phyloP scores from a whole-genome alignment of 2,329 filamentous ascomycete genomes.

The Calonectria pteridis region DNA sequence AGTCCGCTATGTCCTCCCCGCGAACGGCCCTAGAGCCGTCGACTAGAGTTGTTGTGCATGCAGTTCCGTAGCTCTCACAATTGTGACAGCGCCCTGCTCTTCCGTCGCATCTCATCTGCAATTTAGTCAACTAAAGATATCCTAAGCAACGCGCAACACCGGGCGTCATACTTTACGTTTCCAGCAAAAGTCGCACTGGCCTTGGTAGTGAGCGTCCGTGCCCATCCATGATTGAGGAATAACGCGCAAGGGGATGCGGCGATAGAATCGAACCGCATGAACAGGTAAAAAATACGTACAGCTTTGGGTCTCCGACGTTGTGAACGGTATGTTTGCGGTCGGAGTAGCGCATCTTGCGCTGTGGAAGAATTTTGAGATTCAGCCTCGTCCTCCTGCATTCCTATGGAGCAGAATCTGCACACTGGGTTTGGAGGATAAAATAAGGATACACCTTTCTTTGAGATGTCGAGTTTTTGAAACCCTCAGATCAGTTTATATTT shows the following conservation, averaged over 20 bases:
- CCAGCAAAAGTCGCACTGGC: constrained; percentile 4
- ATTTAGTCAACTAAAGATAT: neutral
- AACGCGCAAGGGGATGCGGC: neutral
- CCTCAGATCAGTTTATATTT: neutral
- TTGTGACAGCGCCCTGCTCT: neutral
- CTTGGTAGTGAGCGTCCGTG: neutral
- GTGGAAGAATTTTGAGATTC: neutral
- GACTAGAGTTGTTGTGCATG: neutral
- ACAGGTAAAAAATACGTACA: neutral
- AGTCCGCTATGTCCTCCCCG: neutral
- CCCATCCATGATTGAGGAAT: neutral
- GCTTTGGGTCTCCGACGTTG: neutral
- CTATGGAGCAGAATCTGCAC: neutral
- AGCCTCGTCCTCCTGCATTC: neutral
- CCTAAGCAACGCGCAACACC: no score
- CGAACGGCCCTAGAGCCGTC: neutral
- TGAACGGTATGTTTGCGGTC: neutral
- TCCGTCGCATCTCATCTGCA: neutral
- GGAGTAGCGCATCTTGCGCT: neutral
- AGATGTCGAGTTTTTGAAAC: neutral
- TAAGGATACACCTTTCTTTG: neutral
- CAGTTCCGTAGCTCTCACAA: neutral
- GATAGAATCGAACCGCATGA: neutral
- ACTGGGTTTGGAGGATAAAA: neutral
- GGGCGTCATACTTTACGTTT: neutral